Evolutionary conservation across 2,329 filamentous ascomycete species (phyloP).

Genomic region (Pseudopithomyces maydicus): DNA sequence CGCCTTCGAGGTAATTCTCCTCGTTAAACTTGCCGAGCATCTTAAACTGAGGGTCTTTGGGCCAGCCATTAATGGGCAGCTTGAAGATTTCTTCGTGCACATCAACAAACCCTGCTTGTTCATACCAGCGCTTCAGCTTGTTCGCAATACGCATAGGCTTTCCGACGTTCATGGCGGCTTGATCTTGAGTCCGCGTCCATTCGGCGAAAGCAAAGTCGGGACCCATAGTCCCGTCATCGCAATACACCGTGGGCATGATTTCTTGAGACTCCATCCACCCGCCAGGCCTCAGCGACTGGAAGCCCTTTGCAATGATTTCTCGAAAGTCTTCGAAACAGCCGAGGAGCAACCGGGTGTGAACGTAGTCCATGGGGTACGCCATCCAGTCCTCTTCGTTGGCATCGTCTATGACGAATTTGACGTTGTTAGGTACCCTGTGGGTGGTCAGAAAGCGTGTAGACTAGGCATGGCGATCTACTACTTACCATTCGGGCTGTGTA

Average conservation of each 20-base stretch:
- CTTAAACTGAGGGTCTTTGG: constrained; percentile 53
- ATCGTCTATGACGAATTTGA: constrained; percentile 76
- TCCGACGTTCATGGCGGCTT: constrained; percentile 53
- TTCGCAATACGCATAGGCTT: constrained; percentile 59
- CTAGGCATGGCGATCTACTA: background rate
- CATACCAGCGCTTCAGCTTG: constrained; percentile 59
- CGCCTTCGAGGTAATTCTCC: constrained; percentile 52
- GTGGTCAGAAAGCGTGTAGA: background rate
- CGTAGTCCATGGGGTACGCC: constrained; percentile 61
- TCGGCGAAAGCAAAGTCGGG: constrained; percentile 53
- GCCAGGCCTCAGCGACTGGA: constrained; percentile 60
- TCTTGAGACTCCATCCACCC: constrained; percentile 56
- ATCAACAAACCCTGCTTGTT: constrained; percentile 62
- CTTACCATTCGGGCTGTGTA: constrained; percentile 46
- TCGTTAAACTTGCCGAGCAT: constrained; percentile 57
- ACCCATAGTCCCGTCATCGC: constrained; percentile 61
- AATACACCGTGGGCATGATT: constrained; percentile 52
- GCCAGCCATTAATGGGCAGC: constrained; percentile 59
- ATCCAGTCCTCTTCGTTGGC: constrained; percentile 64
- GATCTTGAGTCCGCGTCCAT: constrained; percentile 51
- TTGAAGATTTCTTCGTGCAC: constrained; percentile 59
- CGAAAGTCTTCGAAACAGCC: constrained; percentile 64
- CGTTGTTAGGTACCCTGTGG: constrained; percentile 66
- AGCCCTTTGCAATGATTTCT: constrained; percentile 58
- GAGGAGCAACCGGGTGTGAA: constrained; percentile 64